phyloP scores from a whole-genome alignment of 2,329 filamentous ascomycete species.

The Exophiala dermatitidis region DNA sequence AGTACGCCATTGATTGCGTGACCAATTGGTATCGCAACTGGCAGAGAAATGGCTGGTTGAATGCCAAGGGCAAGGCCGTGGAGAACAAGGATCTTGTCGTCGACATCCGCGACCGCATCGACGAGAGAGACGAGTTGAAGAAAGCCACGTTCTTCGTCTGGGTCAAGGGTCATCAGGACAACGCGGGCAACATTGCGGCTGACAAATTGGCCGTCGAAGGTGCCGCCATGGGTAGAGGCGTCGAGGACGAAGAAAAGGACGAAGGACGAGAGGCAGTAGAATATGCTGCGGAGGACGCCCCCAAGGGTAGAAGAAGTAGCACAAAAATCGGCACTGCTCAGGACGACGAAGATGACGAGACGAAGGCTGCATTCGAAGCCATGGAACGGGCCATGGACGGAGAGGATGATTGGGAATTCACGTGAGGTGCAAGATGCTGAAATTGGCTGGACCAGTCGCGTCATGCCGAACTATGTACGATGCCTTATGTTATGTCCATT shows the following conservation, averaged over 20 bases:
- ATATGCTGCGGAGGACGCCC: too few species aligned
- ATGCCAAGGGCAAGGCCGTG: constrained; percentile 60
- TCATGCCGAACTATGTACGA: not conserved
- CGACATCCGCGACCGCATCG: constrained; percentile 62
- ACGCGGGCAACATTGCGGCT: constrained; percentile 70
- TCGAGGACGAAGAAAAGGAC: constrained; percentile 23
- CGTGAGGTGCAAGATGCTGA: constrained; percentile 8
- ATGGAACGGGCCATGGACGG: constrained; percentile 21
- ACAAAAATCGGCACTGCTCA: not conserved
- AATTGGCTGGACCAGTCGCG: too few species aligned
- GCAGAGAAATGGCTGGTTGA: constrained; percentile 71
- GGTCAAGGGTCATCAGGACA: constrained; percentile 76
- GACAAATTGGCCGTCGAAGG: constrained; percentile 68
- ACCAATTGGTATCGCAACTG: constrained; percentile 76
- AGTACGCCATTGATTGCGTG: constrained; percentile 83
- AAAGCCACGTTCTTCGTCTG: constrained; percentile 67
- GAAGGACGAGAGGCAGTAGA: not conserved
- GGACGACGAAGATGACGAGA: constrained; percentile 8
- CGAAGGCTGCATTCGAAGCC: constrained; percentile 9
- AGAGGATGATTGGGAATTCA: constrained; percentile 3
- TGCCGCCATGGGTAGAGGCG: constrained; percentile 38
- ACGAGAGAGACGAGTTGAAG: constrained; percentile 56
- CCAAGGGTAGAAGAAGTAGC: not conserved
- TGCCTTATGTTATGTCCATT: too few species aligned
- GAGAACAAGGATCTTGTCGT: constrained; percentile 82